Evolutionary conservation across 257 asterid species (phyloP).

Genomic region (Oldenlandia corymbosa): DNA sequence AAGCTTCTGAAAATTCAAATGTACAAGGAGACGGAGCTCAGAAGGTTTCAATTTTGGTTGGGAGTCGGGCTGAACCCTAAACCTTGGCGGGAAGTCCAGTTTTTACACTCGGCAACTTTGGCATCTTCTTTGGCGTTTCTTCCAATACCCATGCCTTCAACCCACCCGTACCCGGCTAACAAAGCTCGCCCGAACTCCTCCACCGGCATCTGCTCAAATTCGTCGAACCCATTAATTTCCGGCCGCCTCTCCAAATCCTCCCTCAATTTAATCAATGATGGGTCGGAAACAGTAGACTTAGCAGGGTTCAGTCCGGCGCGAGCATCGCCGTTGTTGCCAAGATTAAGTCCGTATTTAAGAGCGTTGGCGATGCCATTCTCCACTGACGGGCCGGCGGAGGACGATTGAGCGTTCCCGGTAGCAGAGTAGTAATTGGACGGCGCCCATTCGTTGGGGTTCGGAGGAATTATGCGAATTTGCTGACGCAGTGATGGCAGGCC

Average conservation of each 20-base stretch:
- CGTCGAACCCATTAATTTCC: slow-evolving; percentile 51
- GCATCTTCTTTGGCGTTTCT: slow-evolving; percentile 63
- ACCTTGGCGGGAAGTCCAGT: slow-evolving; percentile 69
- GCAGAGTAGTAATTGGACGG: slow-evolving; percentile 33
- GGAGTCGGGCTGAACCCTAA: slow-evolving; percentile 45
- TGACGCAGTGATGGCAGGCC: slow-evolving; percentile 26
- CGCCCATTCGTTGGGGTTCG: slow-evolving; percentile 57
- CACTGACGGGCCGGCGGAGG: slow-evolving; percentile 28
- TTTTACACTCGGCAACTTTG: slow-evolving; percentile 38
- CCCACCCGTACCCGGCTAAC: slow-evolving; percentile 78
- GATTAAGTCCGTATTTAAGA: slow-evolving; percentile 55
- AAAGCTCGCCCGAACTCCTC: slow-evolving; percentile 68
- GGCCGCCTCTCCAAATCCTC: slow-evolving; percentile 59
- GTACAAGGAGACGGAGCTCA: no score
- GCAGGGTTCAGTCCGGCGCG: slow-evolving; percentile 9
- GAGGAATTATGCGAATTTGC: slow-evolving; percentile 30
- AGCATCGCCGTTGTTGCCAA: slow-evolving; percentile 27
- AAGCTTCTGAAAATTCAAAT: no score
- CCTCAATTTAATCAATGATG: slow-evolving; percentile 43
- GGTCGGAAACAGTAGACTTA: no score
- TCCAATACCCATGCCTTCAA: slow-evolving; percentile 78
- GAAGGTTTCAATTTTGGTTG: slow-evolving; percentile 16
- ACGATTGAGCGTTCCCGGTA: slow-evolving; percentile 44
- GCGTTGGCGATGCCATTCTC: slow-evolving; percentile 33
- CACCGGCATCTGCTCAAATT: slow-evolving; percentile 61